Evolutionary conservation across 1,284 basidiomycete genomes (phyloP), one percentile per base, ranked within the genome.

Genomic region (Apiotrichum domesticum): DNA sequence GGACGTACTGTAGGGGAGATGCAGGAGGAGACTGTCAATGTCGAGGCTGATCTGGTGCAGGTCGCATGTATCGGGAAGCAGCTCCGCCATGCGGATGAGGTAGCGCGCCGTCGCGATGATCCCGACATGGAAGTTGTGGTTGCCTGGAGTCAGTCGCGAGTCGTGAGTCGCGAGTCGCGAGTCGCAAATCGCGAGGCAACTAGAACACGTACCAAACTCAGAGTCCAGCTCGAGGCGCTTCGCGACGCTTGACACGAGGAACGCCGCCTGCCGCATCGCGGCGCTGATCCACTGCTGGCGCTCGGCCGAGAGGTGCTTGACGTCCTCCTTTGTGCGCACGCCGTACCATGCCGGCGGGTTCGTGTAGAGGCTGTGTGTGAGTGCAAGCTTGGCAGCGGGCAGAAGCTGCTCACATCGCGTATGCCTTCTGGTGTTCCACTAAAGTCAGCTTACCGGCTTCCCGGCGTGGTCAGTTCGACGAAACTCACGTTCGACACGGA

Each of bases 401-500:
- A 7, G n/a, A 40, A 39, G 3, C 37, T 2, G 14, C 54, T 35
- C 33, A 56, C 52, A 61, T 54, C 6, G 51, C 43, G 33, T 58
- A 61, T 4, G 59, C 56, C 14, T 49, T 46, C 40, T 58, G 59
- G 46, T 61, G 54, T 32, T 50, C 54, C 13, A 57, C 44, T 52
- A 29, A 29, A 29, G 29, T 29, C 29, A 29, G 29, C 29, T 29
- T 29, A 3, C 29, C 29, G 29, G 3, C 2, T 29, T 29, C 29
- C 29, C 29, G 29, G 29, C 29, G 43, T 21, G 3, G 34, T 52
- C 43, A 52, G 51, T 29, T 37, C 33, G 4, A n/a, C 29, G 35
- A 3, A 5, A 57, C 63, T 57, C 52, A 59, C 58, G 46, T 47
- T 68, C 66, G 10, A 65, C 58, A 14, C 60, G 55, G 37, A 68